Base-by-base conservation (phyloP, 345 rosid species). In the Eutrema japonicum region DNA sequence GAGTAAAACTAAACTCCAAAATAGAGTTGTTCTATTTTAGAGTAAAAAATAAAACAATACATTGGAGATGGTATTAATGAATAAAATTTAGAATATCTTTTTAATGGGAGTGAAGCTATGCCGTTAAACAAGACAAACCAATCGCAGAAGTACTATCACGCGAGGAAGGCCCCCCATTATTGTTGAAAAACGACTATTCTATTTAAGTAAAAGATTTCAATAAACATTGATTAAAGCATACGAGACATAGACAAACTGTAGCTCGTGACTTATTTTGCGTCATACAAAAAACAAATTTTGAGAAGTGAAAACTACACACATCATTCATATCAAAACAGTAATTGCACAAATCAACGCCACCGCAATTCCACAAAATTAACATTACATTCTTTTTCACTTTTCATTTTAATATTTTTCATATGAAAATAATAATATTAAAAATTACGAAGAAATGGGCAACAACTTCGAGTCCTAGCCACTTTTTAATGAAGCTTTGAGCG, bases 401-500 rank as follows among this genome's bases (percentile, higher is more conserved):
- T n/a, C 22, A 10, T 8, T 35, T 8, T 71, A 29, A 4, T 52
- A 49, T 52, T 26, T 42, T 38, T 40, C 27, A 61, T 7, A 48
- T 13, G 33, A 70, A 37, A 5, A 41, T 1, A 36, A 8, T 5
- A 72, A 32, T 13, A 64, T 3, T 8, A 5, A 37, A 64, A 3
- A 22, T 22, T 30, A 55, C 38, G 18, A 64, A 45, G 13, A 54
- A 54, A 53, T 13, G 64, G 4, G 22, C 29, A 35, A 53, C 48
- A 45, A 63, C 30, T 33, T 51, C 33, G 61, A 62, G 35, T 9
- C 70, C 46, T 53, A 47, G 50, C 66, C 78, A 37, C 30, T 6
- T 40, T 73, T 73, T 55, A 49, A 10, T 4, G 4, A 32, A 35
- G 48, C 73, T 75, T 27, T 42, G 68, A 58, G 73, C 78, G 27